Base-by-base conservation (phyloP, 768 basidiomycete genomes). In the Mycena rebaudengoi region DNA sequence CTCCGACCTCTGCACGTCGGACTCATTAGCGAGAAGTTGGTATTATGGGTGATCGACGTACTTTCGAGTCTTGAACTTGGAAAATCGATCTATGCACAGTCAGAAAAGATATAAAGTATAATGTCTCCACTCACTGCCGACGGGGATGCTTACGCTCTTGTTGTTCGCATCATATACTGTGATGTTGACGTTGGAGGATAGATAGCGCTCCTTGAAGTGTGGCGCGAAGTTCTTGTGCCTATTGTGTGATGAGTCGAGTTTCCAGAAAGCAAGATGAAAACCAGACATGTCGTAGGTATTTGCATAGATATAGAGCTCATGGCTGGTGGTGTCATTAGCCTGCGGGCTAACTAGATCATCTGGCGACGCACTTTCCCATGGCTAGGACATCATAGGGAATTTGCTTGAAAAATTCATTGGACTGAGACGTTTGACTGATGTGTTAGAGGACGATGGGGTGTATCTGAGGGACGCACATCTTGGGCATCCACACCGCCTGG, bases 171-270 rank as follows among this genome's bases (percentile, higher is more conserved):
- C 82, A 16, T 81, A 66, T 10, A 91, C 73, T 4, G 94, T 95
- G 71, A 97, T 92, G 77, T 96, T 92, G 64, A 88, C 91, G 70
- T 97, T 97, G 3, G 90, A 93, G 2, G 93, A 88, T 52, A 98
- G 78, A 74, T 95, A 96, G 44, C 88, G 83, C 7, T 91, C 93
- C 8, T 85, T 80, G 74, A 88, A 83, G 45, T 86, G 77, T 3
- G 87, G 89, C 4, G 79, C 87, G 69, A 94, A 91, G 72, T 90
- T 90, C 53, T 81, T 76, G 73, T 90, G 80, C 77, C 86, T 90
- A 26, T 5, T 21, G n/a, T 30, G 1, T 7, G 11, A 5, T 58
- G 66, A 48, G 63, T 59, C 29, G 52, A 23, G 32, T 46, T 28
- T n/a, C n/a, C n/a, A n/a, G n/a, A n/a, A n/a, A 25, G 21, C n/a